Base-by-base conservation (phyloP, 768 basidiomycete species). In the Tulasnella sp. region DNA sequence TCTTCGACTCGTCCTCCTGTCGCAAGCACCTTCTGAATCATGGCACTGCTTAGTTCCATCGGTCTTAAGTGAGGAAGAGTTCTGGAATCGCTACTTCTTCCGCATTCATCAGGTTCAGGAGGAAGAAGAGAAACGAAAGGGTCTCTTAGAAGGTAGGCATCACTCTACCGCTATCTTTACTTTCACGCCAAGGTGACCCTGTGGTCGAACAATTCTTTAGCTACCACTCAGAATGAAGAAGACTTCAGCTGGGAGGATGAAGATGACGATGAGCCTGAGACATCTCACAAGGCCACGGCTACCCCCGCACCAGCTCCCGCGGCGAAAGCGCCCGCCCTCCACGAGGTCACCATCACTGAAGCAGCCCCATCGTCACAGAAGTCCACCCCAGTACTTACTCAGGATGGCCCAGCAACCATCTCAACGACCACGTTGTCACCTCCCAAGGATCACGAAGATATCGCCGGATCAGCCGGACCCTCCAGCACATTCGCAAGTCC, bases 11-110 rank as follows among this genome's bases (percentile, higher is more conserved):
- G 21, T 29, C 15, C n/a, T 49, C 42, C 25, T 30, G 41, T 21
- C n/a, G 34, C 7, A n/a, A 61, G 3, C 10, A 38, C 34, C 34
- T 15, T 5, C 34, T 15, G 34, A 15, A 38, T 66, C 56, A 29
- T 61, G 17, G n/a, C 7, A 24, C 22, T n/a, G 63, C 8, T 11
- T 27, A 92, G 90, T 90, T 1, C 87, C 89, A 1, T 75, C 78
- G 10, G 74, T 75, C 52, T 72, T 91, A 69, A 75, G 78, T 1
- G 76, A 76, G 52, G 78, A 81, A 46, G 73, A 73, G 12, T 96
- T 93, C 70, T 94, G 92, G 92, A 77, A 77, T 41, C 79, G 92
- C 5, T 94, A 88, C 72, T 92, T 92, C 73, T 96, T 92, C 80
- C 80, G 92, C 10, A 78, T 81, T 19, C 74, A 87, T 68, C 90